Base-by-base conservation (phyloP, 345 rosid genomes). In the Acer campestre region DNA sequence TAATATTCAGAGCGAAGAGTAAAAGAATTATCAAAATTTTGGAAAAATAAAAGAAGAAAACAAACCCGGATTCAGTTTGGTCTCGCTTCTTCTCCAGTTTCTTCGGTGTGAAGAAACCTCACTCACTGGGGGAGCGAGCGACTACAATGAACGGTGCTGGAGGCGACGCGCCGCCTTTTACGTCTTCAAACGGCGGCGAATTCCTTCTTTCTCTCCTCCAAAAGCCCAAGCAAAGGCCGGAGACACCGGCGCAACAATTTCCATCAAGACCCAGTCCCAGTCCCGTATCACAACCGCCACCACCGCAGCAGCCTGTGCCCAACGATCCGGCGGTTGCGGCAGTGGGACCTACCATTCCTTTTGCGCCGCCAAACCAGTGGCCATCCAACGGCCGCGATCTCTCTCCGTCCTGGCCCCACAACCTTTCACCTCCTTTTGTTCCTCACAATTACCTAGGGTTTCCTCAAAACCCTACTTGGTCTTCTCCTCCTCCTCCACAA, bases 291-390 rank as follows among this genome's bases (percentile, higher is more conserved):
- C 85, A 59, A 0, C 83, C 18, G 10, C 85, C 51, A 1, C 86
- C 65, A 1, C 86, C 80, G 1, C 85, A 55, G 9, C 89, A 77
- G 17, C 48, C 76, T 23, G 74, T 83, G 55, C 53, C 80, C 76
- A 75, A 84, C 27, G 98, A 96, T 86, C 97, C 98, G 3, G 99
- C 97, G 17, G 91, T 96, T 59, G 95, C 99, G 0, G 93, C 93
- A 12, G 87, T 93, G 62, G 98, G 97, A 0, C 98, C 90, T 42
- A 73, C 86, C 40, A 25, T 93, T 2, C 75, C 82, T 1, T 78
- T 84, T 61, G 67, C 85, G 67, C 83, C 82, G 16, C 64, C 80
- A 1, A 17, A 27, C 10, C 80, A 75, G 74, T 77, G 88, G 82
- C 80, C 82, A 18, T 77, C 89, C 69, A 86, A 85, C 77, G 89